Evolutionary conservation across 2,329 filamentous ascomycete genomes (phyloP).

Genomic region (Aureobasidium sp.): DNA sequence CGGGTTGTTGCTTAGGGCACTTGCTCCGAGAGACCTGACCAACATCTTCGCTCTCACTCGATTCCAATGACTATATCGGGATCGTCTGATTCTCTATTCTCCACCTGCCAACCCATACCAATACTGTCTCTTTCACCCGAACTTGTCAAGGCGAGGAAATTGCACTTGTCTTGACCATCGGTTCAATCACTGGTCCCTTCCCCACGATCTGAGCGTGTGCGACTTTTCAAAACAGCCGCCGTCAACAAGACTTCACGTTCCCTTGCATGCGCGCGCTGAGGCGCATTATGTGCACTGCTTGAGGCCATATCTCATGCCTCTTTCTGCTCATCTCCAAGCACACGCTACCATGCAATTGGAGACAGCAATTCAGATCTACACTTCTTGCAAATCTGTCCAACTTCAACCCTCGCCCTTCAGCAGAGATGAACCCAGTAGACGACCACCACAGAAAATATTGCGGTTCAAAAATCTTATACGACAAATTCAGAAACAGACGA

Average conservation of each 20-base stretch:
- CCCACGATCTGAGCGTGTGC: constrained; percentile 2
- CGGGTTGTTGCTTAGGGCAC: background rate
- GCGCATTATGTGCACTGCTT: background rate
- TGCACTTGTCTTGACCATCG: background rate
- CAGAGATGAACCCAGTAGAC: constrained; percentile 1
- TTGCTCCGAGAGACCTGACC: background rate
- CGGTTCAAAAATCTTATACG: background rate
- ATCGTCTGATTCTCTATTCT: background rate
- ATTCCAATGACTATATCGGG: background rate
- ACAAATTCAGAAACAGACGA: background rate
- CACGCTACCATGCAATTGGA: background rate
- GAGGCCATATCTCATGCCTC: background rate
- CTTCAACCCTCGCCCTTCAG: background rate
- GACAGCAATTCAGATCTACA: background rate
- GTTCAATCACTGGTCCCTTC: background rate
- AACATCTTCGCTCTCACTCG: background rate
- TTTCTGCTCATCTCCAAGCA: background rate
- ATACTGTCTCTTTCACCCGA: background rate
- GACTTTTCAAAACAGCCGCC: constrained; percentile 8
- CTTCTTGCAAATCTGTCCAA: background rate
- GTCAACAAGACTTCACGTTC: background rate
- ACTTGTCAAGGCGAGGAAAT: background rate
- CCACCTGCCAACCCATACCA: too few relatives aligned
- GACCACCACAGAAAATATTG: background rate
- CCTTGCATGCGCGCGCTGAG: constrained; percentile 10